These are phyloP conservation scores for Aspergillus pseudotamarii DNA, from an alignment of 2,329 filamentous ascomycete genomes.

Conservation along the genomic window DNA sequence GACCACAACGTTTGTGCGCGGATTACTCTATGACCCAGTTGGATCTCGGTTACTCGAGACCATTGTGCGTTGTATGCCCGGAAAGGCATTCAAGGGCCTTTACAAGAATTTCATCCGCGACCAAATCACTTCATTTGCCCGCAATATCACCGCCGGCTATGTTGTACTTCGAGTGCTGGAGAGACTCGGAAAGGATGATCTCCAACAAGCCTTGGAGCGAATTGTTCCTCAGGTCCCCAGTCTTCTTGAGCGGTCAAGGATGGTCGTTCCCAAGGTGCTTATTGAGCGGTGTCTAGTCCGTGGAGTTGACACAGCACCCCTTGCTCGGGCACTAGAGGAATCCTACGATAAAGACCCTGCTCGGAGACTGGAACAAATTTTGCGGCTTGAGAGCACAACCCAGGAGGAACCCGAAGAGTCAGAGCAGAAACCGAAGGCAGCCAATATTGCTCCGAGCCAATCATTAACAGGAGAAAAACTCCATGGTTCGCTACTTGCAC, in stretches of 20 bases:
- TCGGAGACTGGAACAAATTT: constrained; percentile 61
- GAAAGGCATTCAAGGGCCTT: constrained; percentile 86
- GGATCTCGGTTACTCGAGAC: constrained; percentile 89
- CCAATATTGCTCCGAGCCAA: constrained; percentile 39
- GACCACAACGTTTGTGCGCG: constrained; percentile 78
- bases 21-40: constrained; percentile 84
- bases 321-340: constrained; percentile 61
- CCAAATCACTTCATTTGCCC: constrained; percentile 76
- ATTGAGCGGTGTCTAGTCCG: constrained; percentile 81
- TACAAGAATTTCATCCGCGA: constrained; percentile 79
- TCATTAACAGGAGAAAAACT: constrained; percentile 55
- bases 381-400: constrained; percentile 56
- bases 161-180: constrained; percentile 81
- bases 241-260: constrained; percentile 74
- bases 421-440: constrained; percentile 37
- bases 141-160: constrained; percentile 89
- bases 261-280: constrained; percentile 76
- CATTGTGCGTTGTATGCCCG: constrained; percentile 77
- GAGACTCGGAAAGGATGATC: constrained; percentile 82
- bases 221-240: constrained; percentile 73
- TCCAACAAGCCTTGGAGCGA: constrained; percentile 70
- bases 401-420: constrained; percentile 54
- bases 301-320: constrained; percentile 57
- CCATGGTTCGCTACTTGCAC: constrained; percentile 81
- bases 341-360: constrained; percentile 56